Conservation (phyloP, 345 rosid species). For the Eucalyptus marginata region DNA sequence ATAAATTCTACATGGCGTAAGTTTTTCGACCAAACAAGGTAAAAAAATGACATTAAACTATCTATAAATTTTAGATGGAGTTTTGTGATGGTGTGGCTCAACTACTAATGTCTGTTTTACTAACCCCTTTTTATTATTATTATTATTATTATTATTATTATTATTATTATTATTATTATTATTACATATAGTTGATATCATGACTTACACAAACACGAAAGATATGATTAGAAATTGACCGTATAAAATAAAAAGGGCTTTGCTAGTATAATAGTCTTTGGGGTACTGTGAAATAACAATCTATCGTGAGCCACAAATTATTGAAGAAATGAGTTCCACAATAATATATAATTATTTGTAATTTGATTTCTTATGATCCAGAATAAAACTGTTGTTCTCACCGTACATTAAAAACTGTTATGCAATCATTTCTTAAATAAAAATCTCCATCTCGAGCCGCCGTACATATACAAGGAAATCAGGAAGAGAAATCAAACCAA, state of each 20-base stretch:
- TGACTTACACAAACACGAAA: neutral
- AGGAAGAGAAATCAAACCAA: neutral
- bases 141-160: too few species aligned
- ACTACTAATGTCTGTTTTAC: too few species aligned
- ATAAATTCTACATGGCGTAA: neutral
- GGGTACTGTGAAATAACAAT: rapidly evolving
- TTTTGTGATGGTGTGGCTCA: too few species aligned
- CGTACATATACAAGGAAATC: neutral
- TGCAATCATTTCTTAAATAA: too few species aligned
- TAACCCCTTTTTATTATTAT: too few species aligned
- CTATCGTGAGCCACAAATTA: too few species aligned
- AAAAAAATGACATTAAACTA: too few species aligned
- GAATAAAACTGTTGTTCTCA: rapidly evolving
- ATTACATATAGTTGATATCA: neutral
- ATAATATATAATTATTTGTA: too few species aligned
- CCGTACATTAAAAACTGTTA: rapidly evolving
- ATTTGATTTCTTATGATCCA: too few species aligned
- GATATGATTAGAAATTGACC: neutral
- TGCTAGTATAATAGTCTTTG: too few species aligned
- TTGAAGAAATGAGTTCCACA: rapidly evolving
- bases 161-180: too few species aligned
- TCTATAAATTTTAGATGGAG: too few species aligned
- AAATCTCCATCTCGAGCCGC: neutral
- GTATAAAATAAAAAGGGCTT: neutral
- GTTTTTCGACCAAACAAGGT: neutral